Conservation (phyloP, 1,284 basidiomycete genomes). For the Fomitopsis pinicola region DNA sequence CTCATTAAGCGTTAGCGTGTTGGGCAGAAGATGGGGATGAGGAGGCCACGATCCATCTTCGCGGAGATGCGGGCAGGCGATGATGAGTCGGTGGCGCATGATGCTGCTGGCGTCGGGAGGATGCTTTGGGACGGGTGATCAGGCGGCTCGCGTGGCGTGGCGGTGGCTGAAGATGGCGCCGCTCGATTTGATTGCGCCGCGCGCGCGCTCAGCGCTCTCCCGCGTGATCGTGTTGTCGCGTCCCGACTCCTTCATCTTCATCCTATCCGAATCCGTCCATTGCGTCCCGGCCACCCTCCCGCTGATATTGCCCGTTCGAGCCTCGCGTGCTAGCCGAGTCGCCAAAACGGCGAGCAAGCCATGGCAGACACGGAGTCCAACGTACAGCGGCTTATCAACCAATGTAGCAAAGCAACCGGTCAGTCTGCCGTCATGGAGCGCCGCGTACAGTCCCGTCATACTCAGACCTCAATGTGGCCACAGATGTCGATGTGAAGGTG, state of each 20-base stretch:
- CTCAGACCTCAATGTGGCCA: neutral
- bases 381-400: constrained; percentile 59
- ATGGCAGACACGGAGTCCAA: constrained; percentile 46
- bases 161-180: neutral
- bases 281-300: neutral
- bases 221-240: neutral
- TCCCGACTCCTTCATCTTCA: neutral
- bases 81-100: neutral
- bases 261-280: neutral
- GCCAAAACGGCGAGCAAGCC: constrained; percentile 4
- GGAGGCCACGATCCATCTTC: neutral
- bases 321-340: neutral
- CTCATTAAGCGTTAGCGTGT: neutral
- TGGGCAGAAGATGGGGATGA: no score
- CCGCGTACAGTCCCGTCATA: neutral
- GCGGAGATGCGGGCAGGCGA: neutral
- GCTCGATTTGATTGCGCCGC: neutral
- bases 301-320: neutral
- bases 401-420: constrained; percentile 66
- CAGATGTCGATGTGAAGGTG: constrained; percentile 76
- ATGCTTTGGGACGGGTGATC: neutral
- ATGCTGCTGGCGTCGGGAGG: neutral
- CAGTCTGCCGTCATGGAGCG: constrained; percentile 16
- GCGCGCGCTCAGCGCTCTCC: neutral
- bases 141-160: neutral